These are phyloP conservation scores for Rhodotorula sp. DNA, from an alignment of 1,284 basidiomycete species.

Conservation along the genomic window DNA sequence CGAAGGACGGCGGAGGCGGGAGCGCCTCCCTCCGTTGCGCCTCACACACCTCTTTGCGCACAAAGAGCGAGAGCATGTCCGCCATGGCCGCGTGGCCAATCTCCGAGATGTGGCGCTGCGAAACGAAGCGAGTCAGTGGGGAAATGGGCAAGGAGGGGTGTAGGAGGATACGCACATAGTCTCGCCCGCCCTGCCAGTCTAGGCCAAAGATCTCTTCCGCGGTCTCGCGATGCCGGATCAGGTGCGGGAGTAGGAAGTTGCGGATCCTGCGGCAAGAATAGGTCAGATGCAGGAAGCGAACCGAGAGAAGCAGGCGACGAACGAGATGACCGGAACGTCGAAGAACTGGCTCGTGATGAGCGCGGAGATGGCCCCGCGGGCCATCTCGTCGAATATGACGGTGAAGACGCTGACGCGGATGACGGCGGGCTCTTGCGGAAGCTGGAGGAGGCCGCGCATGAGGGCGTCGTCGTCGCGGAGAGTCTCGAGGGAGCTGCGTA, in stretches of 20 bases:
- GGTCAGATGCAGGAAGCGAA: neutral
- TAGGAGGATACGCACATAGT: slow-evolving; percentile 12
- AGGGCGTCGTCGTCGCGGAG: slow-evolving; percentile 29
- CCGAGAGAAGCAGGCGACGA: neutral
- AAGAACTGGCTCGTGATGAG: slow-evolving; percentile 25
- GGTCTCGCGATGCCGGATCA: slow-evolving; percentile 27
- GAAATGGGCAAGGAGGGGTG: neutral
- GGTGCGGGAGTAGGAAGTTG: slow-evolving; percentile 33
- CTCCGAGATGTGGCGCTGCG: slow-evolving; percentile 32
- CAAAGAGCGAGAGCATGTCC: slow-evolving; percentile 39
- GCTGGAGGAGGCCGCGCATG: slow-evolving; percentile 26
- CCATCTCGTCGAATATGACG: slow-evolving; percentile 20
- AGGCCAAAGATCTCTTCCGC: slow-evolving; percentile 19
- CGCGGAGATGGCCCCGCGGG: slow-evolving; percentile 8
- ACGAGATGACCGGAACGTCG: slow-evolving; percentile 35
- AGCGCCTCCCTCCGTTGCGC: slow-evolving; percentile 3
- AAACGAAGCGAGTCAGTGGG: neutral
- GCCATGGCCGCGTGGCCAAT: slow-evolving; percentile 18
- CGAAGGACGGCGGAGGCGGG: neutral
- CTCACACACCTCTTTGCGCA: slow-evolving; percentile 35
- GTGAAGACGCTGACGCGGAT: slow-evolving; percentile 13
- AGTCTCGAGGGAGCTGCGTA: slow-evolving; percentile 7
- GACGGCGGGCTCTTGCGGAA: slow-evolving; percentile 36
- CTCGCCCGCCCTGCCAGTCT: slow-evolving; percentile 2
- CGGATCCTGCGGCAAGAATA: slow-evolving; percentile 10